phyloP scores from a whole-genome alignment of 1,284 basidiomycete genomes.

The Apiotrichum porosum region DNA sequence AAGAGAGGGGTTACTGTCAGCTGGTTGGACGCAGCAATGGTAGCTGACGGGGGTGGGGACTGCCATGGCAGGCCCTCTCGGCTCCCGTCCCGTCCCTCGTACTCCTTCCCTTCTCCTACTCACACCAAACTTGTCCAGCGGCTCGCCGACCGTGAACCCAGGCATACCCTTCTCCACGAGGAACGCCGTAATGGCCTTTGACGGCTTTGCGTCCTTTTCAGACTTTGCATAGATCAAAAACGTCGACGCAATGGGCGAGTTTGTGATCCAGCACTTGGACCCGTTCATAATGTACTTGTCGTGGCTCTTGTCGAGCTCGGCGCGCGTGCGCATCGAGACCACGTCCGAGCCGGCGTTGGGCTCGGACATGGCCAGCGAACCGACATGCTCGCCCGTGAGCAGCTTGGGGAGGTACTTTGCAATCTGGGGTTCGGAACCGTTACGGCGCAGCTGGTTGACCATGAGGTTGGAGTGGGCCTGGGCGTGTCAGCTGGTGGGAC shows the following conservation, averaged over 20 bases:
- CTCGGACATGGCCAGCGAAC: slow-evolving; percentile 91
- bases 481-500: too few species aligned
- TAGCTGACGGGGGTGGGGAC: neutral
- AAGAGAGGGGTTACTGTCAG: neutral
- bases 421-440: slow-evolving; percentile 79
- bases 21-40: too few species aligned
- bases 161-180: slow-evolving; percentile 73
- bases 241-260: slow-evolving; percentile 82
- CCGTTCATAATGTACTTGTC: slow-evolving; percentile 78
- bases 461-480: slow-evolving; percentile 90
- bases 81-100: too few species aligned
- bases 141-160: slow-evolving; percentile 84
- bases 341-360: slow-evolving; percentile 87
- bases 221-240: slow-evolving; percentile 93
- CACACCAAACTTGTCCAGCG: slow-evolving; percentile 84
- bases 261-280: slow-evolving; percentile 96
- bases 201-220: slow-evolving; percentile 58
- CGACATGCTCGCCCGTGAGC: slow-evolving; percentile 74
- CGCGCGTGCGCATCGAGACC: slow-evolving; percentile 79
- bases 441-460: slow-evolving; percentile 62
- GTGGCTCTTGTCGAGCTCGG: slow-evolving; percentile 59
- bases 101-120: too few species aligned
- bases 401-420: slow-evolving; percentile 80
- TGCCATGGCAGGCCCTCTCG: neutral
- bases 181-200: slow-evolving; percentile 90